Base-by-base conservation (phyloP, 768 basidiomycete species). In the Auriscalpium vulgare region DNA sequence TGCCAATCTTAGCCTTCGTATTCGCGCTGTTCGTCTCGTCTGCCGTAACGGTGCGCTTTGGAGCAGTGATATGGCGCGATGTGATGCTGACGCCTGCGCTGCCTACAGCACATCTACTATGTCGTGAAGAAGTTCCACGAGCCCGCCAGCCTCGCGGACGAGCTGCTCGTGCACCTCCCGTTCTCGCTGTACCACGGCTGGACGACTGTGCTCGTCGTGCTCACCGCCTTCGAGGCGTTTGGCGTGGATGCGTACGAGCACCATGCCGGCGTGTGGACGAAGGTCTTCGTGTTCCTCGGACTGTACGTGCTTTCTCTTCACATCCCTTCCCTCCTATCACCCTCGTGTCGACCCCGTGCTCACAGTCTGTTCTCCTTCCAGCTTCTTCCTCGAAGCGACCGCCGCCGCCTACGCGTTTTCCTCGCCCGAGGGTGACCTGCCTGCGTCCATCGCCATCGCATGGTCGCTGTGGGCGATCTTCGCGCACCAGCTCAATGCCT, bases 381-480 rank as follows among this genome's bases (percentile, higher is more conserved):
- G 87, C 57, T 84, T 95, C 76, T 95, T 95, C 85, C 85, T 95
- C 59, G 91, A 95, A 70, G 85, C 83, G 11, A 95, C 92, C 11
- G 85, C 91, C 6, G 90, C 84, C n/a, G 88, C 91, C 2, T 99
- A 99, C 69, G 91, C 95, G 38, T 95, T 95, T 79, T 88, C 90
- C 19, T 84, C 85, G 11, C 73, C 81, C 2, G 90, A 95, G 68
- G 95, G 95, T 56, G 97, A 98, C 67, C 78, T 97, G 23, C 91
- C 94, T 3, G 97, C 91, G 2, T 86, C 91, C 21, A 81, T 94
- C 62, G 93, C 89, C 59, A 92, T 97, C 66, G 83, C 85, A 44
- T 95, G 90, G 88, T 85, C 88, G n/a, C 78, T 99, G 35, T 95
- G 87, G 73, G 95, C 89, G 46, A 93, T 98, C 74, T 97, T 90